Evolutionary conservation across 768 basidiomycete genomes (phyloP).

Genomic region (Solioccasus polychromus): DNA sequence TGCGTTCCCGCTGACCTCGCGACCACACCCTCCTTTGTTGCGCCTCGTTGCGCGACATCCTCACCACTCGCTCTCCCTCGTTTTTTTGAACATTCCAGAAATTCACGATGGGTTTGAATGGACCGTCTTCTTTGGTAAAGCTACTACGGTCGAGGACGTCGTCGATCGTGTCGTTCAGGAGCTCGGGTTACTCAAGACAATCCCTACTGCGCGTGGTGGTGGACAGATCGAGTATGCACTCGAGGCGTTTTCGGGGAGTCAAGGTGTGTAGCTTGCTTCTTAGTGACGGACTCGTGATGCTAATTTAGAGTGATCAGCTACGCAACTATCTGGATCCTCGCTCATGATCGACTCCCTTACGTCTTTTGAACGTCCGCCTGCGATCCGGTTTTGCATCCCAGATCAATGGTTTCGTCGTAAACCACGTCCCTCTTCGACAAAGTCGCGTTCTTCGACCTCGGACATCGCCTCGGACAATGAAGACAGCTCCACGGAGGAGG

Average conservation of each 20-base stretch:
- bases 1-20: conserved; percentile 70
- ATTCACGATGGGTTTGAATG: conserved; percentile 71
- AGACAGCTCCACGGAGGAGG: conserved; percentile 33
- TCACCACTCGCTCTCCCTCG: conserved; percentile 47
- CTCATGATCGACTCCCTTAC: conserved; percentile 14
- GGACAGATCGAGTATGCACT: conserved; percentile 64
- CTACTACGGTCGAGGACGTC: conserved; percentile 53
- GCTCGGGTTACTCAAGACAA: conserved; percentile 63
- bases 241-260: conserved; percentile 55
- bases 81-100: conserved; percentile 70
- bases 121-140: conserved; percentile 61
- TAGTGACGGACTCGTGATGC: not conserved
- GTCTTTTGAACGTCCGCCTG: conserved; percentile 10
- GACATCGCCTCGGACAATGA: conserved; percentile 28
- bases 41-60: conserved; percentile 73
- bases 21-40: conserved; percentile 62
- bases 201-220: conserved; percentile 68
- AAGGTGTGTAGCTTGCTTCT: conserved; percentile 41
- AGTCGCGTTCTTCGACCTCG: conserved; percentile 53
- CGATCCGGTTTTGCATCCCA: conserved; percentile 66
- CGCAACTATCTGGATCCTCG: conserved; percentile 9
- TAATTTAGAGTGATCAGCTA: conserved; percentile 12
- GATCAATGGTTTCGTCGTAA: conserved; percentile 79
- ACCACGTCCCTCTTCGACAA: conserved; percentile 46
- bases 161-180: conserved; percentile 53